phyloP scores from a whole-genome alignment of 2,329 filamentous ascomycete species.

The Penicillium paneum region DNA sequence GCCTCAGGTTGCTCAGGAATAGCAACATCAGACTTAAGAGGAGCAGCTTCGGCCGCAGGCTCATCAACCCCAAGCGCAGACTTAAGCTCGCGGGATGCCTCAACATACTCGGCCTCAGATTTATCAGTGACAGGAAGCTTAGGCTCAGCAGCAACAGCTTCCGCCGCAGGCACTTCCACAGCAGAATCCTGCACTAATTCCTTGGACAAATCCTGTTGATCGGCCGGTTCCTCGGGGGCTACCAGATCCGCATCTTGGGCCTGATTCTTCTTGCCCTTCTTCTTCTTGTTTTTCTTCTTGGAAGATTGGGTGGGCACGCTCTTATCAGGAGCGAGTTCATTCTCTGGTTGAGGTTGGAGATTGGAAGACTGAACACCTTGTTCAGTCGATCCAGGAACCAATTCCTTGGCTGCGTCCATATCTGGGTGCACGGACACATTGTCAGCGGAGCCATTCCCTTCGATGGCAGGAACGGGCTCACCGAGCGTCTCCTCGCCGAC shows the following conservation, averaged over 20 bases:
- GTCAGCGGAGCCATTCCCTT: conserved; percentile 4
- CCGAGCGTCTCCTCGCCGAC: neutral
- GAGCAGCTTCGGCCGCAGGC: neutral
- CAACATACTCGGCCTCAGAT: conserved; percentile 1
- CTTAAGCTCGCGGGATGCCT: neutral
- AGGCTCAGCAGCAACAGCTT: neutral
- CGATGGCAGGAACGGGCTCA: conserved; percentile 17
- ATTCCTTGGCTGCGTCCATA: conserved; percentile 1
- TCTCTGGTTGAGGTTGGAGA: neutral
- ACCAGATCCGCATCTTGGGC: conserved; percentile 13
- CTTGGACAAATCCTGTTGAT: conserved; percentile 1
- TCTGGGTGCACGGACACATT: conserved; percentile 1
- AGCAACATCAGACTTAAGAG: neutral
- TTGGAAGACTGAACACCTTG: conserved; percentile 1
- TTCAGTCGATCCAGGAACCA: conserved; percentile 4
- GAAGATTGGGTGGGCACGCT: conserved; percentile 15
- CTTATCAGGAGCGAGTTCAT: conserved; percentile 16
- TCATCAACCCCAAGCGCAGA: neutral
- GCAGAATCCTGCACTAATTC: neutral
- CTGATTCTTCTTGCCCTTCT: conserved; percentile 35
- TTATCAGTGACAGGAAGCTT: neutral
- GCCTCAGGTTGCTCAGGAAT: conserved; percentile 2
- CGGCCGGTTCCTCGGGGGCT: conserved; percentile 10
- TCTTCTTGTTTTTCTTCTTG: conserved; percentile 36
- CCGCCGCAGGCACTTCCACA: neutral